These are phyloP conservation scores for Lolium rigidum DNA, from an alignment of 176 grass and related monocot genomes.

Conservation along the genomic window DNA sequence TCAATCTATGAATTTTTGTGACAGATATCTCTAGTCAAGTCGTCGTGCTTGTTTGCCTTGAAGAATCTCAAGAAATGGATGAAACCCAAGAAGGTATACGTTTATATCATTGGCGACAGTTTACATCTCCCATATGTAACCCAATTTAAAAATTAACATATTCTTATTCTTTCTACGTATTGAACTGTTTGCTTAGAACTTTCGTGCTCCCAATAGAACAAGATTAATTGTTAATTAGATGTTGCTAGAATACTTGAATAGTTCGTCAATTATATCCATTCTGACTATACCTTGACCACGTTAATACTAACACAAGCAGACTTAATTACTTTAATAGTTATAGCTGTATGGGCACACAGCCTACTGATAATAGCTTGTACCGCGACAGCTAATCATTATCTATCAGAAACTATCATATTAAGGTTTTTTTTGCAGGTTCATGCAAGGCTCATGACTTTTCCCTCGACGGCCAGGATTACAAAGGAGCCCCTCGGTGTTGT, in stretches of 20 bases:
- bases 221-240: background rate
- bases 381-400: background rate
- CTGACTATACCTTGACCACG: background rate
- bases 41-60: constrained; percentile 60
- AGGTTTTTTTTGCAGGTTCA: constrained; percentile 49
- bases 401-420: background rate
- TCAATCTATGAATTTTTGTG: background rate
- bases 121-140: background rate
- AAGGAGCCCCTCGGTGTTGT: constrained; percentile 83
- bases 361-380: background rate
- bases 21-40: constrained; percentile 63
- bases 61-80: constrained; percentile 90
- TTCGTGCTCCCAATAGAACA: background rate
- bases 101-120: background rate
- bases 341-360: background rate
- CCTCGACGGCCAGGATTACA: constrained; percentile 60
- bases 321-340: background rate
- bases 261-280: background rate
- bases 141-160: background rate
- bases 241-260: background rate
- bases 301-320: too few relatives aligned
- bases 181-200: background rate
- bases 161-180: background rate
- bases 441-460: constrained; percentile 54
- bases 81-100: constrained; percentile 73